phyloP scores from a whole-genome alignment of 805 yeast genomes.

The Saccharomycopsis guyanensis region DNA sequence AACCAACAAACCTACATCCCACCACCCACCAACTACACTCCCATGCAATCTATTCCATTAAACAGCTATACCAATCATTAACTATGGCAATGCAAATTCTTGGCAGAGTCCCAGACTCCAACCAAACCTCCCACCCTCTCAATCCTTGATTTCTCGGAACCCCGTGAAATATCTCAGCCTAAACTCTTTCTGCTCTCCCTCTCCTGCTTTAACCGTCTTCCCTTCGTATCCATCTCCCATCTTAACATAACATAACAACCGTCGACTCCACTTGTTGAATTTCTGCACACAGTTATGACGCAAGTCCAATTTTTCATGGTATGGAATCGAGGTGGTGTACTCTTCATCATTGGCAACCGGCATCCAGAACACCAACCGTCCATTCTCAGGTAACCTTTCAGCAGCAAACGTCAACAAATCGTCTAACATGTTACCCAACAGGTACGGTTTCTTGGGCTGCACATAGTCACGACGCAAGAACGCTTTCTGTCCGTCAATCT shows the following conservation, averaged over 20 bases:
- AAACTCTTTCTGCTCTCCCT: conserved; percentile 44
- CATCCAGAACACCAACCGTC: conserved; percentile 94
- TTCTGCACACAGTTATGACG: conserved; percentile 74
- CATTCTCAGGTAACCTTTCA: conserved; percentile 59
- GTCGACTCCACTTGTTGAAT: conserved; percentile 89
- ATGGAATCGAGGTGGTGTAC: conserved; percentile 60
- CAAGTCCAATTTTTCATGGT: conserved; percentile 65
- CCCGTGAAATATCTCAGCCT: conserved; percentile 72
- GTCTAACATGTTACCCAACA: conserved; percentile 65
- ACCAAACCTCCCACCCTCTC: no score
- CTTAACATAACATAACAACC: conserved; percentile 74
- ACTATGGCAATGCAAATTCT: no score
- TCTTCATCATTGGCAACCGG: conserved; percentile 90
- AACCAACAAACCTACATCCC: no score
- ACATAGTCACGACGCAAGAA: conserved; percentile 73
- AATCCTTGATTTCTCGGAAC: no score
- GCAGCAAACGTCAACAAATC: conserved; percentile 74
- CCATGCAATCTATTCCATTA: no score
- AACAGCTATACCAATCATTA: no score
- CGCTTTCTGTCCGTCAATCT: conserved; percentile 77
- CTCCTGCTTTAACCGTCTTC: conserved; percentile 26
- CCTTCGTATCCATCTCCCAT: conserved; percentile 50
- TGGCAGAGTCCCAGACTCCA: no score
- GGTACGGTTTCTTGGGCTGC: conserved; percentile 88
- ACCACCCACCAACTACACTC: no score